Percentiles rank a stretch among this genome's conserved stretches.
Conservation (phyloP, 1,284 basidiomycete species). For the Agroathelia rolfsii region DNA sequence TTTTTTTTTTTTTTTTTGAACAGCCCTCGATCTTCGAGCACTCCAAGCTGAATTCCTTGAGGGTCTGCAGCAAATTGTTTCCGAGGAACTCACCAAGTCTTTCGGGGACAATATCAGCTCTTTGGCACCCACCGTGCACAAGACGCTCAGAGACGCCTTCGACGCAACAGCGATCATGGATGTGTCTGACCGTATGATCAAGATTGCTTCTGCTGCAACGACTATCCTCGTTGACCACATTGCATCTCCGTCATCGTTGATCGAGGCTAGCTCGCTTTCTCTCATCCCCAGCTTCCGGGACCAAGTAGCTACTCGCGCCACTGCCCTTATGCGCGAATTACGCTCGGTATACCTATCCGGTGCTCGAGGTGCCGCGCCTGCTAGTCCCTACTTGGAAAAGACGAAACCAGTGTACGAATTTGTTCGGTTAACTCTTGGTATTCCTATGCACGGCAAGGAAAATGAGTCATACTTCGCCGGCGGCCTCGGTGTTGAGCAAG, state of each 20-base stretch:
- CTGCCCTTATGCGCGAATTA: slow-evolving; percentile 36
- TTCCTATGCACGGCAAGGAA: slow-evolving; percentile 67
- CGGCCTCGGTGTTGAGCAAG: slow-evolving; percentile 48
- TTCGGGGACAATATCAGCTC: slow-evolving; percentile 38
- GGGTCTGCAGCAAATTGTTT: slow-evolving; percentile 37
- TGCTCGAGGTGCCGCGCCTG: slow-evolving; percentile 44
- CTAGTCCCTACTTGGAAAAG: slow-evolving; percentile 49
- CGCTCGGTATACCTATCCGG: slow-evolving; percentile 46
- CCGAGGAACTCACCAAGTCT: slow-evolving; percentile 36
- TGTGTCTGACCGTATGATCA: slow-evolving; percentile 50
- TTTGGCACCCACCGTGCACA: slow-evolving; percentile 27
- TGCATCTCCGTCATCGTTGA: background rate
- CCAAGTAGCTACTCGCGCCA: slow-evolving; percentile 34
- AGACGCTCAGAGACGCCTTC: slow-evolving; percentile 39
- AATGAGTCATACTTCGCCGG: slow-evolving; percentile 48
- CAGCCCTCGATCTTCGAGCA: slow-evolving; percentile 68
- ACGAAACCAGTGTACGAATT: slow-evolving; percentile 65
- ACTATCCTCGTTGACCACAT: slow-evolving; percentile 47
- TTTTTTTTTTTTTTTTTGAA: slow-evolving; percentile 3
- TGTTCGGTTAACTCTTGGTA: slow-evolving; percentile 52
- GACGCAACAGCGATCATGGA: slow-evolving; percentile 67
- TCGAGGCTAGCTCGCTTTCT: background rate
- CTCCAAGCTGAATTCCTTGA: slow-evolving; percentile 54
- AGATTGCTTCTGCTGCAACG: slow-evolving; percentile 52
- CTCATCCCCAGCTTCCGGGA: slow-evolving; percentile 42